Conservation (phyloP, 306 rosid genomes). For the Boehmeria nivea region DNA sequence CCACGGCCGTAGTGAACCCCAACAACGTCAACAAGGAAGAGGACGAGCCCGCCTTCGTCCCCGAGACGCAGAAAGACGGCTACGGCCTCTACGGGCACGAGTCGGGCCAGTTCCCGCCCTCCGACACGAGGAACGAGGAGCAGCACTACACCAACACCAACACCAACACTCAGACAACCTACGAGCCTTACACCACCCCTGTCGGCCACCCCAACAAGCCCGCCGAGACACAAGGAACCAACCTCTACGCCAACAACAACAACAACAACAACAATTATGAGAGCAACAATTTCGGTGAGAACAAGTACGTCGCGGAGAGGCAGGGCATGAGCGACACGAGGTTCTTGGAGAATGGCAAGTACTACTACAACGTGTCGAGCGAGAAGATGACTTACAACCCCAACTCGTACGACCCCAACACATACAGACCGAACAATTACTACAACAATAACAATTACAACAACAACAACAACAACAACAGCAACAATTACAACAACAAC, state of each 20-base stretch:
- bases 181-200: constrained; percentile 20
- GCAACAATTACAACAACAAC: constrained; percentile 27
- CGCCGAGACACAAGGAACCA: constrained; percentile 24
- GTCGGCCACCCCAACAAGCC: constrained; percentile 30
- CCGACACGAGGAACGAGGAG: constrained; percentile 19
- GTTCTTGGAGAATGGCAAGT: constrained; percentile 67
- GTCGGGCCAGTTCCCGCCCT: constrained; percentile 35
- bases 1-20: neutral
- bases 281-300: constrained; percentile 13
- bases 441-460: no score
- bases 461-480: no score
- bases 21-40: constrained; percentile 11
- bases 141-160: constrained; percentile 21
- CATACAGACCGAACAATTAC: neutral
- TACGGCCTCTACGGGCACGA: constrained; percentile 91
- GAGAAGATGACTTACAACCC: constrained; percentile 37
- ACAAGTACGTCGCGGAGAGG: constrained; percentile 36
- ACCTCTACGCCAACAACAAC: constrained; percentile 22
- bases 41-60: constrained; percentile 56
- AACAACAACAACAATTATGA: constrained; percentile 3
- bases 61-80: constrained; percentile 48
- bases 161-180: constrained; percentile 14
- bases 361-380: constrained; percentile 26
- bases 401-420: constrained; percentile 15
- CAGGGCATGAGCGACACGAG: constrained; percentile 95